Base-by-base conservation (phyloP, 73 alveolate genomes). In the Tetrahymena elliotti region DNA sequence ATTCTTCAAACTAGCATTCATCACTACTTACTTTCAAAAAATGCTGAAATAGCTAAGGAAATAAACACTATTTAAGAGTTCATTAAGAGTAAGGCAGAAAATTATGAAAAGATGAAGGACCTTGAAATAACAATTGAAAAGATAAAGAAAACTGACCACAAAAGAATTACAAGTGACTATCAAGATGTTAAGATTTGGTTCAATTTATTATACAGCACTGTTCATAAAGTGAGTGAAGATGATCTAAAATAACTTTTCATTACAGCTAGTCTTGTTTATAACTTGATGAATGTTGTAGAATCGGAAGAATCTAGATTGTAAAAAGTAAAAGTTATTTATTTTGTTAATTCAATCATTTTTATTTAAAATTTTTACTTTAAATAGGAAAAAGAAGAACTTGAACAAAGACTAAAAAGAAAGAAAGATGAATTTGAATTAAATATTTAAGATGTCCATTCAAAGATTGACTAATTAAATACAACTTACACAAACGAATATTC, bases 161-260 rank as follows among this genome's bases (percentile, higher is more conserved):
- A 93, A 31, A 52, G 95, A 27, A 88, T 95, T 34, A 92, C 95
- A 34, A 93, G 93, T 33, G 98, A 98, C 36, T 98, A 97, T 93
- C 35, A 47, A 16, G 99, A 98, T 82, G 93, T 97, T 53, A 93
- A 97, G 35, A 98, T 97, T 38, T 98, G 99, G 99, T 95, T 98
- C 36, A 97, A 97, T 94, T 52, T 97, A 93, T 96, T 98, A 33
- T 97, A 97, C 68, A 95, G 95, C 35, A 95, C 96, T 8, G 93
- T 93, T 35, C 92, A 53, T 39, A 84, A 95, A 33, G 83, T 97
- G 88, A 68, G 34, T 95, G 97, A 93, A 47, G 94, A 97, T 53
- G 98, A 96, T 84, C 35, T 96, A 36, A 53, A 38, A 15, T 94
- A 94, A 31, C 93, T 96, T 24, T 37, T 84, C 24, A 92, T 52